Evolutionary conservation across 305 asterid species (phyloP).

Genomic region (Salvia sclarea): DNA sequence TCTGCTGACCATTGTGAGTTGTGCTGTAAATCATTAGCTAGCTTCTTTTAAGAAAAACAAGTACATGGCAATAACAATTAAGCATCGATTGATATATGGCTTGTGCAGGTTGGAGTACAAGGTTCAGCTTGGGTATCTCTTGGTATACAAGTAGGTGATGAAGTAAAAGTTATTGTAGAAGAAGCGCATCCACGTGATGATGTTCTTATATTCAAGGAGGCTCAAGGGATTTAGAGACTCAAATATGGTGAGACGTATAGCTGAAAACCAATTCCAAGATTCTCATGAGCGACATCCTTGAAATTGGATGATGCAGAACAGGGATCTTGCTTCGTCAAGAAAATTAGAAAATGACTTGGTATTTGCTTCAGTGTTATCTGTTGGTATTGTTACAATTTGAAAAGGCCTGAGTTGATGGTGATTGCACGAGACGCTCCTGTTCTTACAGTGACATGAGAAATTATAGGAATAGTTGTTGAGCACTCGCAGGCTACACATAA

Average conservation of each 20-base stretch:
- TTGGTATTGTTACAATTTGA: background rate
- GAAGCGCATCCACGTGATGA: conserved; percentile 95
- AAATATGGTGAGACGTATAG: background rate
- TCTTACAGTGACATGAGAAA: background rate
- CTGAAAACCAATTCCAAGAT: background rate
- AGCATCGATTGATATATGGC: conserved; percentile 27
- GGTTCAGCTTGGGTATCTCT: conserved; percentile 75
- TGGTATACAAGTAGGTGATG: conserved; percentile 81
- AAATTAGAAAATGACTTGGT: conserved; percentile 13
- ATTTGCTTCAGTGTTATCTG: conserved; percentile 19
- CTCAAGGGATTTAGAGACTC: conserved; percentile 33
- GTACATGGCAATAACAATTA: background rate
- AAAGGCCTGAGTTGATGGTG: background rate
- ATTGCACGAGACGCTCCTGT: background rate
- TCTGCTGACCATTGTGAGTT: conserved; percentile 11
- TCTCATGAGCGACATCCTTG: background rate
- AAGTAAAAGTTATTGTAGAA: conserved; percentile 73
- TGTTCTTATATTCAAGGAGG: conserved; percentile 67
- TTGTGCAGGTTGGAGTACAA: conserved; percentile 77
- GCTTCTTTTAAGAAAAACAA: background rate
- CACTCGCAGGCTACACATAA: background rate
- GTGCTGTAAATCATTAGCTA: background rate
- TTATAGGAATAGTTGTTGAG: background rate
- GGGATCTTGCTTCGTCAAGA: background rate
- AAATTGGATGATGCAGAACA: conserved; percentile 12